Conservation (phyloP, 2,329 filamentous ascomycete species). For the Penicillium sp. region DNA sequence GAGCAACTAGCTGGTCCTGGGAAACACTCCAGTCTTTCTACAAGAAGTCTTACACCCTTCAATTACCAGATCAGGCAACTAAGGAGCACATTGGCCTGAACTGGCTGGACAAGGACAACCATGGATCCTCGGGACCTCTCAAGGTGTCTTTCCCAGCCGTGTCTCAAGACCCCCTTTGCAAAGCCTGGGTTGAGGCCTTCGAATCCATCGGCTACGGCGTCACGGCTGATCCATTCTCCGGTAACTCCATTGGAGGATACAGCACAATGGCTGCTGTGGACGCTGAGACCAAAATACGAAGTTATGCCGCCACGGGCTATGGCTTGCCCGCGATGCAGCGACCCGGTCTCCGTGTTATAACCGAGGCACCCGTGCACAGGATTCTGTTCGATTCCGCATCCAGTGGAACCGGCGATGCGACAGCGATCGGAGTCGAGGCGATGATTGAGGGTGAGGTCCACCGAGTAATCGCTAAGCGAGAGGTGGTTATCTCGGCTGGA, state of each 20-base stretch:
- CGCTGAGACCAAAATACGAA: conserved; percentile 23
- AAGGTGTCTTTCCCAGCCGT: conserved; percentile 7
- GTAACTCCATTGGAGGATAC: conserved; percentile 37
- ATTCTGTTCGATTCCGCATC: neutral
- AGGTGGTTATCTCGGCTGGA: conserved; percentile 63
- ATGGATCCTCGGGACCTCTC: conserved; percentile 7
- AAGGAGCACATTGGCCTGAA: conserved; percentile 4
- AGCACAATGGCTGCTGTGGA: conserved; percentile 20
- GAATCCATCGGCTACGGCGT: conserved; percentile 4
- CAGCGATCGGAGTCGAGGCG: neutral
- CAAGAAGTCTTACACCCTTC: conserved; percentile 25
- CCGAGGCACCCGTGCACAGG: neutral
- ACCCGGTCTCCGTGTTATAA: neutral
- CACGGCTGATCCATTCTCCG: conserved; percentile 14
- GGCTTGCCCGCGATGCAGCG: conserved; percentile 1
- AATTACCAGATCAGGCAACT: conserved; percentile 16
- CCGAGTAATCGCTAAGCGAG: conserved; percentile 40
- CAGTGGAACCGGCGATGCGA: neutral
- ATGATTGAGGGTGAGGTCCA: conserved; percentile 27
- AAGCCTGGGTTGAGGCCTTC: conserved; percentile 17
- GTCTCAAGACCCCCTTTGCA: neutral
- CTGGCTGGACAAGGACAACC: neutral
- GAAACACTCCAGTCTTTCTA: neutral
- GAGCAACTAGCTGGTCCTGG: conserved; percentile 5
- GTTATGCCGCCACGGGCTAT: conserved; percentile 5